phyloP scores from a whole-genome alignment of 257 asterid species.

The Ilex asprella region DNA sequence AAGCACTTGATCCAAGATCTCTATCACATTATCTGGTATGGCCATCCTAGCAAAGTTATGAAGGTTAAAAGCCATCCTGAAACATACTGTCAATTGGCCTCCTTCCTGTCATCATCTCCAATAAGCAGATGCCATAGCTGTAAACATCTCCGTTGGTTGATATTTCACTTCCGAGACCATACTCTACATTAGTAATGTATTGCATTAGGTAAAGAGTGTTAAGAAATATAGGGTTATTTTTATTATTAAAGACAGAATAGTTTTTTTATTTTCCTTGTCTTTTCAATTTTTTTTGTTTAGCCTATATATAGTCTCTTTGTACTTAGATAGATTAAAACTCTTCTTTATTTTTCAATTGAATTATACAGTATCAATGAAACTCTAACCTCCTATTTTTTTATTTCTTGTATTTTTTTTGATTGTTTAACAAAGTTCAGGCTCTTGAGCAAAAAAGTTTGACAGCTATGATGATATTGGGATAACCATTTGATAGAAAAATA shows the following conservation, averaged over 20 bases:
- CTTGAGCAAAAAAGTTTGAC: neutral
- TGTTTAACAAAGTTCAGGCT: too few relatives aligned
- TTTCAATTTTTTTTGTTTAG: too few relatives aligned
- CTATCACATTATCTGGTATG: neutral
- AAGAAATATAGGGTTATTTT: too few relatives aligned
- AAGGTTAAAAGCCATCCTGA: neutral
- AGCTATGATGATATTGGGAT: neutral
- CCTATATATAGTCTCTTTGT: too few relatives aligned
- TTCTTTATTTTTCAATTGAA: too few relatives aligned
- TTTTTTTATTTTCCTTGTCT: too few relatives aligned
- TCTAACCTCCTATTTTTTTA: too few relatives aligned
- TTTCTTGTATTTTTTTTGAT: too few relatives aligned
- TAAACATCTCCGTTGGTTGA: neutral
- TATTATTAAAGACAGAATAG: too few relatives aligned
- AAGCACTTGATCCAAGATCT: neutral
- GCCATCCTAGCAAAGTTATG: neutral
- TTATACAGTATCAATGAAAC: too few relatives aligned
- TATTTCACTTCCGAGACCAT: neutral
- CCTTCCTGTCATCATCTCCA: constrained; percentile 1
- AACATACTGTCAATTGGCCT: neutral
- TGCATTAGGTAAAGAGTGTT: neutral
- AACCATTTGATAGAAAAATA: neutral
- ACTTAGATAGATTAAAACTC: too few relatives aligned
- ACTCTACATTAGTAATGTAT: neutral
- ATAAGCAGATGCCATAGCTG: neutral